These are phyloP conservation scores for Aspergillus persii DNA, from an alignment of 2,329 filamentous ascomycete species.

Conservation along the genomic window DNA sequence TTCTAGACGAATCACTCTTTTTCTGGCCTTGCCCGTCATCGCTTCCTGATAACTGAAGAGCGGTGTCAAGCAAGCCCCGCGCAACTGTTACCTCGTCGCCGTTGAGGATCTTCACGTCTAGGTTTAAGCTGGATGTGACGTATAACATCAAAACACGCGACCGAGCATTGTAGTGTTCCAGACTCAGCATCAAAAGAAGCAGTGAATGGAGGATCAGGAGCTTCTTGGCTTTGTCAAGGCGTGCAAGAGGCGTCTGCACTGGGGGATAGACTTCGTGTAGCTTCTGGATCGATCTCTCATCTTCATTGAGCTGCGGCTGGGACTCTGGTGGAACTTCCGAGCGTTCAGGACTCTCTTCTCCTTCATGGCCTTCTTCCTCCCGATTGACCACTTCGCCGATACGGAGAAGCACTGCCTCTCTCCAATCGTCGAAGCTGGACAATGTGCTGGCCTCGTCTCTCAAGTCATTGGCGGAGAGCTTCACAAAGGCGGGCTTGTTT, in stretches of 20 bases:
- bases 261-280: slow-evolving; percentile 54
- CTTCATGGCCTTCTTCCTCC: slow-evolving; percentile 42
- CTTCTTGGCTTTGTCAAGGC: slow-evolving; percentile 43
- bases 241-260: slow-evolving; percentile 55
- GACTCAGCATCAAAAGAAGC: slow-evolving; percentile 69
- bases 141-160: slow-evolving; percentile 70
- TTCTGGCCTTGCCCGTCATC: slow-evolving; percentile 73
- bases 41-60: slow-evolving; percentile 74
- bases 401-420: slow-evolving; percentile 65
- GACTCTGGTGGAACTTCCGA: slow-evolving; percentile 23
- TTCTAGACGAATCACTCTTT: slow-evolving; percentile 62
- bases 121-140: slow-evolving; percentile 67
- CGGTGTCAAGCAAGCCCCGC: slow-evolving; percentile 69
- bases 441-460: slow-evolving; percentile 63
- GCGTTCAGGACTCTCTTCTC: slow-evolving; percentile 27
- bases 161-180: slow-evolving; percentile 74
- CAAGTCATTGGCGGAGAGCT: slow-evolving; percentile 37
- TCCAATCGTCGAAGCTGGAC: slow-evolving; percentile 77
- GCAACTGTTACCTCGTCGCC: slow-evolving; percentile 75
- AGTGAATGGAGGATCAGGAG: slow-evolving; percentile 70
- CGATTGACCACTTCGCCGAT: slow-evolving; percentile 66
- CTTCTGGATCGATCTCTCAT: slow-evolving; percentile 25
- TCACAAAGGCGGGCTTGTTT: slow-evolving; percentile 7
- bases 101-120: slow-evolving; percentile 63
- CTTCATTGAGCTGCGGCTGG: slow-evolving; percentile 22